phyloP scores from a whole-genome alignment of 179 eudicot genomes.

The Beta corolliflora region DNA sequence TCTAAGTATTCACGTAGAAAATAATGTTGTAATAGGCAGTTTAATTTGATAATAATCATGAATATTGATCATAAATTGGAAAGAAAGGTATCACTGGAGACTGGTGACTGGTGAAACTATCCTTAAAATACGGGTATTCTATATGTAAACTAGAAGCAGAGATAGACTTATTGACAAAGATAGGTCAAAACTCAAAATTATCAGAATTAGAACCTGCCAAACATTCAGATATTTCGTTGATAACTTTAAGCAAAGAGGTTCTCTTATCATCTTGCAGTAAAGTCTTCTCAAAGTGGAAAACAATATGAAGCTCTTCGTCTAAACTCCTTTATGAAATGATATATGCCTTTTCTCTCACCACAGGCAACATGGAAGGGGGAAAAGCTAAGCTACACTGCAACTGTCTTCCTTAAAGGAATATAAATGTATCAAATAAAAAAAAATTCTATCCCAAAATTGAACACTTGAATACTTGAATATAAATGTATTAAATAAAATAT shows the following conservation, averaged over 20 bases:
- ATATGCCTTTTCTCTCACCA: not conserved
- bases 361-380: not conserved
- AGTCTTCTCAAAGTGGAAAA: not conserved
- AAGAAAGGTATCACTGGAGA: not conserved
- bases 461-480: not conserved
- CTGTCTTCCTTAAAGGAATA: not conserved
- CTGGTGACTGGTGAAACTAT: not conserved
- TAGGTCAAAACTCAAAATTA: not conserved
- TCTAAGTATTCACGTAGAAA: no score
- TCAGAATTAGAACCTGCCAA: not conserved
- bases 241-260: not conserved
- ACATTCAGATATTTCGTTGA: not conserved
- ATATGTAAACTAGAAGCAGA: not conserved
- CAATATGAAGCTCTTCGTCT: not conserved
- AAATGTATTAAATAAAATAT: no score
- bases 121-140: not conserved
- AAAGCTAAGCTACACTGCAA: not conserved
- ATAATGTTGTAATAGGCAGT: no score
- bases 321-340: not conserved
- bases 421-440: not conserved
- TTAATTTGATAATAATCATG: no score
- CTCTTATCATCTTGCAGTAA: not conserved
- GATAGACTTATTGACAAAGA: not conserved
- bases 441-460: not conserved
- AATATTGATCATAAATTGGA: no score